phyloP scores from a whole-genome alignment of 108 stramenopile species.

The Cyclotella distinguenda region DNA sequence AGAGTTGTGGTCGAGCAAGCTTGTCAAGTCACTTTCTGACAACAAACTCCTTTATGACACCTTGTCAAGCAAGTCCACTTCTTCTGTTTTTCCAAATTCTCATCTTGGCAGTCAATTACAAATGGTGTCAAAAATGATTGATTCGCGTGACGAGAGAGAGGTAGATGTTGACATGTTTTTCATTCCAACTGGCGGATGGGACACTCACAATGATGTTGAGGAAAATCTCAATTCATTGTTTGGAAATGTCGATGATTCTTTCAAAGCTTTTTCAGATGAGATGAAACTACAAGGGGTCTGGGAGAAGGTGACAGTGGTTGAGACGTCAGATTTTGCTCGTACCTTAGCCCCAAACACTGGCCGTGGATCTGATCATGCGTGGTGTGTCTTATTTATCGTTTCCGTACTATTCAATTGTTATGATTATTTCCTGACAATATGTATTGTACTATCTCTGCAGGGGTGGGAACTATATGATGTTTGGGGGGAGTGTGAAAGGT shows the following conservation, averaged over 20 bases:
- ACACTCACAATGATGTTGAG: constrained; percentile 52
- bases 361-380: constrained; percentile 56
- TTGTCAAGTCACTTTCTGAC: constrained; percentile 39
- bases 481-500: constrained; percentile 50
- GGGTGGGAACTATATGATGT: constrained; percentile 55
- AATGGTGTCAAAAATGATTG: constrained; percentile 57
- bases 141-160: constrained; percentile 42
- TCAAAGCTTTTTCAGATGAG: constrained; percentile 55
- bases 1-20: constrained; percentile 50
- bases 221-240: constrained; percentile 27
- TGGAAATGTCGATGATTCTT: constrained; percentile 46
- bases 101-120: constrained; percentile 33
- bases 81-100: constrained; percentile 18
- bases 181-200: constrained; percentile 60
- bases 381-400: constrained; percentile 15
- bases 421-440: not conserved
- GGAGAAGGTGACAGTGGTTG: constrained; percentile 59
- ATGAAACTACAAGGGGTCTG: constrained; percentile 53
- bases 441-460: not conserved
- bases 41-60: constrained; percentile 34
- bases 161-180: constrained; percentile 64
- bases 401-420: not conserved
- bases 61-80: constrained; percentile 3
- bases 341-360: constrained; percentile 59
- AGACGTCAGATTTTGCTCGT: constrained; percentile 67